Evolutionary conservation across 2,329 filamentous ascomycete species (phyloP).

Genomic region (Xylaria sp.): DNA sequence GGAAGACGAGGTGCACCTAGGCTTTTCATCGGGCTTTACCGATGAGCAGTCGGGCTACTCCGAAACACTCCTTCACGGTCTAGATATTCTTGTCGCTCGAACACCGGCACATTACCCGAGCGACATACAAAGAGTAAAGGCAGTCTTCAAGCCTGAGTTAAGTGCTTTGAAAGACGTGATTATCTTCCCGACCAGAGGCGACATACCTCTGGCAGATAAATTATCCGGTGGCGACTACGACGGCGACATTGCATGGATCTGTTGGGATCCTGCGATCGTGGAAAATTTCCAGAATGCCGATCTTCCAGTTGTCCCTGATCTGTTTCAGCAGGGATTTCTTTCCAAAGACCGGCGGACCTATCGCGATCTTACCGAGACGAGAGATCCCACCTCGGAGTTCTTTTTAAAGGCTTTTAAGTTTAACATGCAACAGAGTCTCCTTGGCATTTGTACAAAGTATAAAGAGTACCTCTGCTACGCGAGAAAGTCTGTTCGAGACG

Average conservation of each 20-base stretch:
- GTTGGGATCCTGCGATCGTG: slow-evolving; percentile 71
- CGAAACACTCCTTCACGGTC: slow-evolving; percentile 56
- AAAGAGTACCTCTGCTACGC: slow-evolving; percentile 67
- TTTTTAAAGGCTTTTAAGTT: slow-evolving; percentile 59
- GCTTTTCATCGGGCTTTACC: slow-evolving; percentile 67
- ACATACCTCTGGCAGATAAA: slow-evolving; percentile 66
- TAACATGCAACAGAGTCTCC: slow-evolving; percentile 55
- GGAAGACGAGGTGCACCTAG: slow-evolving; percentile 68
- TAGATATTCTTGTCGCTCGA: slow-evolving; percentile 68
- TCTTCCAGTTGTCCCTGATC: slow-evolving; percentile 47
- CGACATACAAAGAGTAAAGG: slow-evolving; percentile 71
- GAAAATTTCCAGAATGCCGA: slow-evolving; percentile 66
- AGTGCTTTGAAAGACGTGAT: slow-evolving; percentile 76
- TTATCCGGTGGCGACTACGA: slow-evolving; percentile 83
- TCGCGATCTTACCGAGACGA: slow-evolving; percentile 41
- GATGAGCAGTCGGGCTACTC: slow-evolving; percentile 56
- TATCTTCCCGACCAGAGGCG: slow-evolving; percentile 70
- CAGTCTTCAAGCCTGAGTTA: slow-evolving; percentile 61
- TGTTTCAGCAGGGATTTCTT: slow-evolving; percentile 54
- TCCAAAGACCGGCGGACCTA: slow-evolving; percentile 52
- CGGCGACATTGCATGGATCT: slow-evolving; percentile 77
- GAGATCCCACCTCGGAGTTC: slow-evolving; percentile 47
- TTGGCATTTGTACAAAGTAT: slow-evolving; percentile 67
- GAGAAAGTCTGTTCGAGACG: slow-evolving; percentile 51
- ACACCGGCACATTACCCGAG: slow-evolving; percentile 70